A percentile compares a stretch with the other conserved stretches of the same genome.
Evolutionary conservation across 2,329 filamentous ascomycete genomes (phyloP).

Genomic region (Aspergillus costaricaensis): DNA sequence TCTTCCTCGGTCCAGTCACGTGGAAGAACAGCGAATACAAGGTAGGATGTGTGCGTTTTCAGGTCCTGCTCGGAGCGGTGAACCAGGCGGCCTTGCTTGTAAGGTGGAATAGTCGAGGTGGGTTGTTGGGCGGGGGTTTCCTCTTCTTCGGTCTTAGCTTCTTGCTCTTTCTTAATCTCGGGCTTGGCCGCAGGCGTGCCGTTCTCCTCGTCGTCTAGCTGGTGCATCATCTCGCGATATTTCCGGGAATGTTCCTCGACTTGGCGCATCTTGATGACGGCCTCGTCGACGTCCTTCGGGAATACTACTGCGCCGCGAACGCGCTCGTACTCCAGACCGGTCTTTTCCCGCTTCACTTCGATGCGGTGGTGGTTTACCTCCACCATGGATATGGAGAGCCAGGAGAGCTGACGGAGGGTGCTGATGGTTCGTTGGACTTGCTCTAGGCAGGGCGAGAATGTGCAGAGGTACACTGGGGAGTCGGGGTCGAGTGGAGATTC

Average conservation of each 20-base stretch:
- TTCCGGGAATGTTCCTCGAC: constrained; percentile 70
- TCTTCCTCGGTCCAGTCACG: constrained; percentile 81
- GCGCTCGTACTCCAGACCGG: constrained; percentile 71
- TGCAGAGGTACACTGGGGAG: constrained; percentile 78
- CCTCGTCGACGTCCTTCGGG: constrained; percentile 72
- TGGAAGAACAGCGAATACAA: constrained; percentile 90
- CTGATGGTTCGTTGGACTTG: constrained; percentile 87
- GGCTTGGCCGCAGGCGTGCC: constrained; percentile 25
- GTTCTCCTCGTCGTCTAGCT: constrained; percentile 23
- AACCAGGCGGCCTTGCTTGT: constrained; percentile 74
- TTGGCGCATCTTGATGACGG: constrained; percentile 69
- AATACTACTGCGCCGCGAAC: constrained; percentile 67
- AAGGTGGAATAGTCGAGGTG: constrained; percentile 51
- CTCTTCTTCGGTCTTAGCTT: constrained; percentile 29
- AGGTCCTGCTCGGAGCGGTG: constrained; percentile 84
- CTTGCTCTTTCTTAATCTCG: constrained; percentile 24
- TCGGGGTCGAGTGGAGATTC: constrained; percentile 66
- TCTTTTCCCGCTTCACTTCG: constrained; percentile 77
- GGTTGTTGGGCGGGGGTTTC: constrained; percentile 21
- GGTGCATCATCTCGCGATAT: constrained; percentile 55
- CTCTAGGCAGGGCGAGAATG: constrained; percentile 95
- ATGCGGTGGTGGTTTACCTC: constrained; percentile 79
- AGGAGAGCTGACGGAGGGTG: constrained; percentile 75
- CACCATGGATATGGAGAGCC: constrained; percentile 92
- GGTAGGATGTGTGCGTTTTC: constrained; percentile 95